Percentiles rank a stretch among this genome's conserved stretches.
Evolutionary conservation across 495 filamentous ascomycete species (phyloP).

Genomic region (Lepraria neglecta): DNA sequence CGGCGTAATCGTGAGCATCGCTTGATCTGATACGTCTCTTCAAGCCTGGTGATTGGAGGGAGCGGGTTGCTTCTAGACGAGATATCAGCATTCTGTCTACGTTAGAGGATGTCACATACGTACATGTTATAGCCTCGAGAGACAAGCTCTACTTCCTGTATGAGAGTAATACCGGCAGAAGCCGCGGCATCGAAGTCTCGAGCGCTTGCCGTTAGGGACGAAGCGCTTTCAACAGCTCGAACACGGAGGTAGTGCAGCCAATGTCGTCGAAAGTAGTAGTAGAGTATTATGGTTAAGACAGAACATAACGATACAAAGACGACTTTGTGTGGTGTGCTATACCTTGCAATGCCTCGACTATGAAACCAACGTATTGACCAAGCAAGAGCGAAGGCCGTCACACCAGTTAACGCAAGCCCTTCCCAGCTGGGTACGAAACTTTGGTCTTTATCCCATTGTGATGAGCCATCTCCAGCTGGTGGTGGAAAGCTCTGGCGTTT

Average conservation of each 20-base stretch:
- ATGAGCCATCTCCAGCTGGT: constrained; percentile 34
- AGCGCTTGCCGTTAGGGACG: constrained; percentile 62
- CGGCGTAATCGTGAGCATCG: constrained; percentile 74
- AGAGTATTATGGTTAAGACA: constrained; percentile 51
- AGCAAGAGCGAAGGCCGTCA: constrained; percentile 60
- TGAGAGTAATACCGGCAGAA: constrained; percentile 72
- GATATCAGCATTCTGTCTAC: constrained; percentile 36
- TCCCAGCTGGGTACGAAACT: constrained; percentile 32
- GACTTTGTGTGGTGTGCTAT: constrained; percentile 29
- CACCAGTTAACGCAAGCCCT: constrained; percentile 47
- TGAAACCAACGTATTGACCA: constrained; percentile 66
- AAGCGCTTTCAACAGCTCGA: constrained; percentile 69
- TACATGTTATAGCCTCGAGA: constrained; percentile 90
- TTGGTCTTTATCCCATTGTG: constrained; percentile 3
- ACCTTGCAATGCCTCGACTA: constrained; percentile 33
- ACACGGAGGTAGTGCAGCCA: constrained; percentile 78
- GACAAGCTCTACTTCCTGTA: constrained; percentile 95
- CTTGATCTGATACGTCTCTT: constrained; percentile 68
- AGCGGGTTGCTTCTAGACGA: constrained; percentile 67
- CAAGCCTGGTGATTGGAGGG: constrained; percentile 75
- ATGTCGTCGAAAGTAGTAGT: constrained; percentile 70
- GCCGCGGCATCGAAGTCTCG: constrained; percentile 79
- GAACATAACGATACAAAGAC: constrained; percentile 47
- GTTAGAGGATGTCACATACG: constrained; percentile 30
- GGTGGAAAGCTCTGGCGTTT: constrained; percentile 44